These are phyloP conservation scores for Metrosideros polymorpha DNA, from an alignment of 441 rosid genomes.

Conservation along the genomic window DNA sequence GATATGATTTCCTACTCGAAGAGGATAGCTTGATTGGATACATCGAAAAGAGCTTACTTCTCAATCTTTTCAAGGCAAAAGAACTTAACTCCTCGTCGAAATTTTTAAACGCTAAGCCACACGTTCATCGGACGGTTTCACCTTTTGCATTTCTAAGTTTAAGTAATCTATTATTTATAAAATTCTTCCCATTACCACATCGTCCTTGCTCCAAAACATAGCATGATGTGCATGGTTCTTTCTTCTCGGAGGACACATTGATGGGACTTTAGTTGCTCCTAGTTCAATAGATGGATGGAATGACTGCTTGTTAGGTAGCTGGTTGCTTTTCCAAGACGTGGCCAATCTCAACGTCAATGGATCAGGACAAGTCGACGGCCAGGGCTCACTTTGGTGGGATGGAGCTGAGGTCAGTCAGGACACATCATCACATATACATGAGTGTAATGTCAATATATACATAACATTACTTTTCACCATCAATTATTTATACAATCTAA, in stretches of 20 bases:
- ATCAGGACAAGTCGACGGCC: conserved; percentile 19
- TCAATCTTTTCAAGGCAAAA: background rate
- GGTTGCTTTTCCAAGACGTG: conserved; percentile 10
- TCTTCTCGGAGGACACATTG: conserved; percentile 1
- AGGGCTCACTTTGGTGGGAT: conserved; percentile 25
- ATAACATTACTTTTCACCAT: background rate
- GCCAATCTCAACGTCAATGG: conserved; percentile 11
- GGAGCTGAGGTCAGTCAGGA: background rate
- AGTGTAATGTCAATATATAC: too few relatives aligned
- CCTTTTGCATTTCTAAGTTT: background rate
- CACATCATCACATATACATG: too few relatives aligned
- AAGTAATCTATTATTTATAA: background rate
- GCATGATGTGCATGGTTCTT: background rate
- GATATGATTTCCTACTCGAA: background rate
- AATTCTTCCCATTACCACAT: background rate
- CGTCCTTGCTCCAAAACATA: background rate
- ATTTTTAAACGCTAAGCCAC: background rate
- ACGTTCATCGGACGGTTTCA: background rate
- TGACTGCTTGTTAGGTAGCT: background rate
- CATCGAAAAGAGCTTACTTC: background rate
- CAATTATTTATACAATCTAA: background rate
- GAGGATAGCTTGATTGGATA: background rate
- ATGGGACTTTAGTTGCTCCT: conserved; percentile 18
- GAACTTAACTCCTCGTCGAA: background rate
- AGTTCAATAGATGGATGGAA: background rate